Conservation (phyloP, 179 eudicot genomes). For the Beta macrorhiza region DNA sequence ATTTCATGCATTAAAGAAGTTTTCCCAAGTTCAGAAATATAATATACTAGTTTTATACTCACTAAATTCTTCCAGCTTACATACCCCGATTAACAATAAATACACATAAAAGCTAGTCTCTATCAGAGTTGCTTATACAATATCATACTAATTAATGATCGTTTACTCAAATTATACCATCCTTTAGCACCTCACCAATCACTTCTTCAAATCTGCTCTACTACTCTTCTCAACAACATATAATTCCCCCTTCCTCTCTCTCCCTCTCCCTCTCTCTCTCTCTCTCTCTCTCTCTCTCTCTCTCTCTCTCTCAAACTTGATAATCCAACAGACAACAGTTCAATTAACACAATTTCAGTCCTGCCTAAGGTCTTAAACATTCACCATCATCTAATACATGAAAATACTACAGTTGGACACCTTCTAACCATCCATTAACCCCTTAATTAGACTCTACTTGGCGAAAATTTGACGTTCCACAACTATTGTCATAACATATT, state of each 20-base stretch:
- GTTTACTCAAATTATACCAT: neutral
- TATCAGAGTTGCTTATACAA: neutral
- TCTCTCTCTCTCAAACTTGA: neutral
- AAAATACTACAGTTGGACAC: neutral
- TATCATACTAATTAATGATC: neutral
- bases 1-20: neutral
- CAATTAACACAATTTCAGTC: neutral
- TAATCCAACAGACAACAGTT: constrained; percentile 1
- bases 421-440: neutral
- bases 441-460: neutral
- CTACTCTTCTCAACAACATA: neutral
- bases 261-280: no score
- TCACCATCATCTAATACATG: neutral
- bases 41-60: neutral
- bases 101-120: neutral
- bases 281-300: no score
- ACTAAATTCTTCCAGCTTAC: neutral
- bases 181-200: neutral
- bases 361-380: neutral
- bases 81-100: neutral
- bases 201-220: neutral
- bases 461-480: neutral
- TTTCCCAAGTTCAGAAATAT: neutral
- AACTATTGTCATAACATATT: neutral
- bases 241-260: no score